Percentiles rank a stretch among this genome's conserved stretches.
These are phyloP conservation scores for Coniochaeta sp. DNA, from an alignment of 2,329 filamentous ascomycete genomes.

Conservation along the genomic window DNA sequence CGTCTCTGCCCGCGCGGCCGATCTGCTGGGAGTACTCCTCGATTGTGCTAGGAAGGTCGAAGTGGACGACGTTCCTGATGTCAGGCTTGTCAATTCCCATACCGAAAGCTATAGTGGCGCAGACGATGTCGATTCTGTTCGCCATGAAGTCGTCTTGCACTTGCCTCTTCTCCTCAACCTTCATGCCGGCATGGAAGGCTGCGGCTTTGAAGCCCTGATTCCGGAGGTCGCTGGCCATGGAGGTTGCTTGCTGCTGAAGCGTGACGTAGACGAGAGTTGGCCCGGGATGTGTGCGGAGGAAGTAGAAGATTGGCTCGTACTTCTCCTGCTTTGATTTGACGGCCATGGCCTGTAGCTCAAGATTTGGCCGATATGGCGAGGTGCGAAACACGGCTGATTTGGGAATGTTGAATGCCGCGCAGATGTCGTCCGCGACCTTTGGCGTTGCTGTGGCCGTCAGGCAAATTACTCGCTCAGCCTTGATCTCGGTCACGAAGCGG, in stretches of 20 bases:
- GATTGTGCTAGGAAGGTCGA: conserved; percentile 2
- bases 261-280: conserved; percentile 57
- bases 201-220: conserved; percentile 31
- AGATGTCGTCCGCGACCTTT: conserved; percentile 47
- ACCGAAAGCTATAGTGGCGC: conserved; percentile 52
- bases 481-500: conserved; percentile 46
- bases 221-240: conserved; percentile 29
- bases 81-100: conserved; percentile 53
- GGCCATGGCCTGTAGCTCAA: conserved; percentile 43
- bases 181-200: conserved; percentile 45
- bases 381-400: conserved; percentile 47
- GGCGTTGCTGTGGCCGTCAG: conserved; percentile 54
- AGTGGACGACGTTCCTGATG: conserved; percentile 39
- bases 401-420: conserved; percentile 42
- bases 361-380: conserved; percentile 51
- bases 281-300: conserved; percentile 43
- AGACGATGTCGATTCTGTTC: conserved; percentile 35
- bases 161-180: conserved; percentile 31
- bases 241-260: conserved; percentile 42
- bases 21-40: conserved; percentile 6
- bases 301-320: conserved; percentile 35
- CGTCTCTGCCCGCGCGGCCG: conserved; percentile 38
- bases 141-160: conserved; percentile 47
- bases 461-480: conserved; percentile 52
- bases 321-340: conserved; percentile 35